Percentiles rank a stretch among this genome's conserved stretches.
Conservation (phyloP, 495 filamentous ascomycete species). For the Neurospora discreta region DNA sequence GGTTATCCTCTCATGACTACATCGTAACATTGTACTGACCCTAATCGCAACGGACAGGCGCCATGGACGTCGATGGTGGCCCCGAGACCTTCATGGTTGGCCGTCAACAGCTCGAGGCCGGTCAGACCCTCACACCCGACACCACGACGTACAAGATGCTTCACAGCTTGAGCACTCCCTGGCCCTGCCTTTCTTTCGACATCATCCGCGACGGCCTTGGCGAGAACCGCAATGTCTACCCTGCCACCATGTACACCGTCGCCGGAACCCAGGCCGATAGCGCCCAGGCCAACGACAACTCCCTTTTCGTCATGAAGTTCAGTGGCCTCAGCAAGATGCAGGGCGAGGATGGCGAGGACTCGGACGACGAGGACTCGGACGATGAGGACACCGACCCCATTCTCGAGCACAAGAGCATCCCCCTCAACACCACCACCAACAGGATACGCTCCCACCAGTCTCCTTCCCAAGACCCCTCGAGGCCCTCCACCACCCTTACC, state of each 20-base stretch:
- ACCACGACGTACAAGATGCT: slow-evolving; percentile 91
- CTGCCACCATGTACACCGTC: slow-evolving; percentile 87
- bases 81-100: slow-evolving; percentile 77
- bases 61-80: slow-evolving; percentile 84
- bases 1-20: background rate
- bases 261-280: slow-evolving; percentile 85
- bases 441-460: slow-evolving; percentile 76
- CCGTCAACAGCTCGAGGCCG: slow-evolving; percentile 71
- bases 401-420: slow-evolving; percentile 83
- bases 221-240: slow-evolving; percentile 80
- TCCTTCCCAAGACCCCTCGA: slow-evolving; percentile 55
- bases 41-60: slow-evolving; percentile 31
- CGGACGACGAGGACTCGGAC: slow-evolving; percentile 63
- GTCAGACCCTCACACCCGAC: slow-evolving; percentile 84
- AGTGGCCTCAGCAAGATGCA: slow-evolving; percentile 83
- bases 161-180: slow-evolving; percentile 79
- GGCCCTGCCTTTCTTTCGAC: slow-evolving; percentile 95
- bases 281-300: slow-evolving; percentile 67
- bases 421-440: slow-evolving; percentile 76
- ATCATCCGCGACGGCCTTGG: slow-evolving; percentile 82
- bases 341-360: slow-evolving; percentile 45
- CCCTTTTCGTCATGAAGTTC: slow-evolving; percentile 90
- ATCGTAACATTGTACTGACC: slow-evolving; percentile 10
- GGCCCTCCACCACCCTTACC: slow-evolving; percentile 66
- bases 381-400: slow-evolving; percentile 83